Evolutionary conservation across 805 yeast species (phyloP), one percentile per base, ranked within the genome.

Genomic region (Spencermartinsiella europaea): DNA sequence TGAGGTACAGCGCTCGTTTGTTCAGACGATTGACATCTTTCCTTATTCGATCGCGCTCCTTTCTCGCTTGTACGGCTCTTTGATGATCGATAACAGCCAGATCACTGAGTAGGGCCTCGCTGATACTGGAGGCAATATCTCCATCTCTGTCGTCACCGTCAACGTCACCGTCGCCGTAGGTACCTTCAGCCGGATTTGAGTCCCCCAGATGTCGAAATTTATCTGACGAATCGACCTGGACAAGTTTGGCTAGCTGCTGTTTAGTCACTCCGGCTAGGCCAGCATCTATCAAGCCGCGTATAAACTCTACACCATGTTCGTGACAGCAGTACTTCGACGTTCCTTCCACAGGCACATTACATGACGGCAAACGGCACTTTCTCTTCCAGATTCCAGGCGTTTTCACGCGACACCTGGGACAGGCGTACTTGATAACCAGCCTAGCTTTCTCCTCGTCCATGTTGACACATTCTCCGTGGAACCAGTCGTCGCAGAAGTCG

Each of bases 401-500:
- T 36, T 46, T 44, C 19, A 35, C 36, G 2, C 27, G 27, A 62
- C 96, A 89, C 48, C 80, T 78, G 7, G 83, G 83, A 59, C 97
- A 89, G 60, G 70, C 83, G 59, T 75, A 89, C 45, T 75, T 74
- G 40, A 76, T 71, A 8, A 88, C 80, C 42, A 88, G 67, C 34
- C 73, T 70, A 47, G 76, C 72, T 57, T 74, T 75, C 45, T 69
- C 65, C 5, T 61, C 62, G 43, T 80, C 72, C 33, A 88, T 60
- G 44, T 73, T 73, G 74, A 89, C 77, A 61, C 97, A 90, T 39
- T 67, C 69, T 64, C 89, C 86, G 65, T 90, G 97, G 60, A 75
- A 90, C 97, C 97, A 90, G 48, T 87, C 96, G 58, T 88, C 96
- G 65, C 97, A 90, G 4, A 87, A 90, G 61, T 89, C 96, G 62